phyloP scores from a whole-genome alignment of 176 grass and related monocot genomes.

The Cenchrus americanus region DNA sequence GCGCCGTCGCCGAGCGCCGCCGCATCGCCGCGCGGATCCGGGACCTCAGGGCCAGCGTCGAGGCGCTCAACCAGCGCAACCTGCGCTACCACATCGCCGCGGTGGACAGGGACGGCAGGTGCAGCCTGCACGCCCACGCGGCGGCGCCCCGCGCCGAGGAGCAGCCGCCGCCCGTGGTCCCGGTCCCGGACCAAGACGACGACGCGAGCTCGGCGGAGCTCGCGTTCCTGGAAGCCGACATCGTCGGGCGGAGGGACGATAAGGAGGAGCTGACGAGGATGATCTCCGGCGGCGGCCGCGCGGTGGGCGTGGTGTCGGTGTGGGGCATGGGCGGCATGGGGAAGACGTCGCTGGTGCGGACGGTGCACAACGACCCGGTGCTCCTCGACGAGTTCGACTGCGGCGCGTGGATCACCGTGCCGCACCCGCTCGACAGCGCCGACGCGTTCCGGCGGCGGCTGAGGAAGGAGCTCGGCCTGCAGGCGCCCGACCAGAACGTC shows the following conservation, averaged over 20 bases:
- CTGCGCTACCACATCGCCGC: constrained; percentile 5
- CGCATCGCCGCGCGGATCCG: constrained; percentile 34
- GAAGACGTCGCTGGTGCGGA: constrained; percentile 38
- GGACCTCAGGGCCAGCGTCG: constrained; percentile 34
- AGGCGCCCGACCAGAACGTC: not conserved
- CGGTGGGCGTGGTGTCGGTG: constrained; percentile 12
- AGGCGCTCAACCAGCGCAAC: constrained; percentile 42
- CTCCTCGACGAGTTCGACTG: constrained; percentile 40
- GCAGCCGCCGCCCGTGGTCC: not conserved
- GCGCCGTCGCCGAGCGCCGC: constrained; percentile 5
- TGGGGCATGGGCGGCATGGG: constrained; percentile 50
- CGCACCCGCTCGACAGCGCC: constrained; percentile 25
- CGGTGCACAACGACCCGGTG: constrained; percentile 8
- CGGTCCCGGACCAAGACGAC: not conserved
- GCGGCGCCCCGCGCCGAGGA: not conserved
- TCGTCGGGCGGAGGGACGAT: constrained; percentile 3
- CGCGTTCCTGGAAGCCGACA: not conserved
- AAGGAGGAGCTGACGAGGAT: not conserved
- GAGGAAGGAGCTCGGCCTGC: constrained; percentile 5
- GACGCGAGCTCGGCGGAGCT: not conserved
- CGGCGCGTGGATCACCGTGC: constrained; percentile 47
- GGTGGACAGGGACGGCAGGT: not conserved
- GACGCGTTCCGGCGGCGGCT: constrained; percentile 8
- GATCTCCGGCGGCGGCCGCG: not conserved
- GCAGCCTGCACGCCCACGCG: too few species aligned